phyloP scores from a whole-genome alignment of 768 basidiomycete genomes.

The Boletus vermiculosoides region DNA sequence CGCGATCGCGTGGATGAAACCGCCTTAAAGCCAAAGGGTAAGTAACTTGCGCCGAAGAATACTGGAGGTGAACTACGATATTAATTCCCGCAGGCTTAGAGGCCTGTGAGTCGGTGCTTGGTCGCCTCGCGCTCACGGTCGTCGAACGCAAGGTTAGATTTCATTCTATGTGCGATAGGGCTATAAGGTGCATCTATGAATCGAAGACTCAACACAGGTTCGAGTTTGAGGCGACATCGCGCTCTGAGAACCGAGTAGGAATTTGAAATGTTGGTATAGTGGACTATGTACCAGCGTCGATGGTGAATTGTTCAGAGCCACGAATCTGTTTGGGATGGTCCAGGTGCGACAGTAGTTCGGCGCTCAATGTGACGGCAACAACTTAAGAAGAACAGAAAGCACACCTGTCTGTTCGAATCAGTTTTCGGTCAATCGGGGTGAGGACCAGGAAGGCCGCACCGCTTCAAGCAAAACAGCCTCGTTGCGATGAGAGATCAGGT shows the following conservation, averaged over 20 bases:
- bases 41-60: neutral
- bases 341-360: neutral
- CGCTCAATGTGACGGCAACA: neutral
- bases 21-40: neutral
- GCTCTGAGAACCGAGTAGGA: no score
- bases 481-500: neutral
- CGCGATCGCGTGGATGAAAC: neutral
- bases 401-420: neutral
- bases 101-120: neutral
- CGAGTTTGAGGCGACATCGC: no score
- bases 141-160: neutral
- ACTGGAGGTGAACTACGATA: no score
- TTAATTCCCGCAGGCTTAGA: neutral
- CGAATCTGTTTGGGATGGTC: neutral
- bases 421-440: no score
- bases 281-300: neutral
- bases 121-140: neutral
- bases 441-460: neutral
- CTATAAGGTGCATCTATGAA: neutral
- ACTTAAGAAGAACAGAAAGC: neutral
- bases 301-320: neutral
- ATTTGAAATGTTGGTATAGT: neutral
- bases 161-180: no score
- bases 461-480: neutral
- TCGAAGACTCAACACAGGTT: no score